Evolutionary conservation across 2,329 filamentous ascomycete genomes (phyloP), one percentile per base, ranked within the genome.

Genomic region (Colletotrichum australisinense): DNA sequence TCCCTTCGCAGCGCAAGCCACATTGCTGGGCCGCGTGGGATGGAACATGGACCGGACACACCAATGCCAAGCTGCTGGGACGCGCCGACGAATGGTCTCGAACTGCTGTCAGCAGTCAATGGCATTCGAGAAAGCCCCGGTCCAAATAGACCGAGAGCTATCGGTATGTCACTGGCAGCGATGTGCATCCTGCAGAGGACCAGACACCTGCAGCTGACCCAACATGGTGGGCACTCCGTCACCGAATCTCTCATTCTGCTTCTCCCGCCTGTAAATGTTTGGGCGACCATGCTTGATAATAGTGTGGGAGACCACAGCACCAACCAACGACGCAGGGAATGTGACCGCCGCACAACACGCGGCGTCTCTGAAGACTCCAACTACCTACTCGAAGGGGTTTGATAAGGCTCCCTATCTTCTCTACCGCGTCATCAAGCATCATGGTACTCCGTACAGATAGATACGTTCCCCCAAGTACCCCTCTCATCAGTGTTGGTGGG

Each of bases 1-100:
- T 35, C 11, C 32, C 2, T 35, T 3, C 4, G 11, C 62, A 56
- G 35, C 9, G 30, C 63, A 11, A 14, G 38, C 38, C 38, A 42
- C 5, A 2, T 0, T 16, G 38, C 38, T 42, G 5, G 38, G 38
- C 38, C 32, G 63, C 63, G 49, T 53, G n/a, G 49, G 28, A 22
- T 38, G 38, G 30, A 42, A 42, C 32, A 30, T 22, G 63, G 19
- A 32, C 52, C 63, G 63, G 63, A 46, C 30, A 65, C 52, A 22
- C 63, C 63, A 32, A 65, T 30, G 52, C 52, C 52, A 65, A 65
- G 63, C 63, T 46, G 30, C 14, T 49, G 52, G 63, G 32, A 57
- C 52, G 32, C 30, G 49, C 32, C 35, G 22, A 38, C 24, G 63
- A 42, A 55, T 28, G 3, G 22, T 30, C 9, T 65, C 32, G 63